Evolutionary conservation across 306 rosid genomes (phyloP), one percentile per base, ranked within the genome.

Genomic region (Malus asiatica): DNA sequence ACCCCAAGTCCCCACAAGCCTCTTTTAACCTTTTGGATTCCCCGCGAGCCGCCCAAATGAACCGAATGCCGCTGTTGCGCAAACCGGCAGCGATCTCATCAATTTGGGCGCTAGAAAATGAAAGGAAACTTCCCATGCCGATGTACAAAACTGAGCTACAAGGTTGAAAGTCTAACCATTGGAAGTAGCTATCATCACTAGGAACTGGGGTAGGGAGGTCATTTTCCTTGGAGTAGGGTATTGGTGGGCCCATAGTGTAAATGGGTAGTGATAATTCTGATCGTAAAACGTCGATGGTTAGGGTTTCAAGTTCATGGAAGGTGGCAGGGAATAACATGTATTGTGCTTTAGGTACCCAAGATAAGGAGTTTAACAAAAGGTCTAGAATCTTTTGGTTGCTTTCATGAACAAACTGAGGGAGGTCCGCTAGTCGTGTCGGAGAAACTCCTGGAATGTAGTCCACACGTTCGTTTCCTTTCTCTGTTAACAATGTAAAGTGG

Each of bases 211-310:
- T 48, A 48, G 53, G 53, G 8, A 1, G 53, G 19, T 48, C 53
- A 48, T 48, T 48, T 58, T 1, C 11, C 44, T 63, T 11, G 10
- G 71, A 78, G 71, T 78, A 74, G 51, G 91, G 85, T 63, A 87
- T 85, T 23, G 66, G 68, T 40, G 91, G 91, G 74, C 90, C 93
- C 74, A 87, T 13, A 5, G 79, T 53, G 72, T 87, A 86, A 29
- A 89, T 44, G 10, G 91, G 88, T 1, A 75, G 27, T 1, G 76
- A 23, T 29, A 84, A 53, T 16, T 40, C 72, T 38, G 74, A 33
- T 84, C 63, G 86, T 1, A 84, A 61, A 77, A 64, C 70, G 35
- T 87, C 84, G 18, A 82, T 68, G 27, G 11, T 81, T 19, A 82
- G 57, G 19, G 79, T 6, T 80, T 89, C 90, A 15, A 86, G 78